phyloP scores from a whole-genome alignment of 2,329 filamentous ascomycete genomes.

The Claviceps humidiphila region DNA sequence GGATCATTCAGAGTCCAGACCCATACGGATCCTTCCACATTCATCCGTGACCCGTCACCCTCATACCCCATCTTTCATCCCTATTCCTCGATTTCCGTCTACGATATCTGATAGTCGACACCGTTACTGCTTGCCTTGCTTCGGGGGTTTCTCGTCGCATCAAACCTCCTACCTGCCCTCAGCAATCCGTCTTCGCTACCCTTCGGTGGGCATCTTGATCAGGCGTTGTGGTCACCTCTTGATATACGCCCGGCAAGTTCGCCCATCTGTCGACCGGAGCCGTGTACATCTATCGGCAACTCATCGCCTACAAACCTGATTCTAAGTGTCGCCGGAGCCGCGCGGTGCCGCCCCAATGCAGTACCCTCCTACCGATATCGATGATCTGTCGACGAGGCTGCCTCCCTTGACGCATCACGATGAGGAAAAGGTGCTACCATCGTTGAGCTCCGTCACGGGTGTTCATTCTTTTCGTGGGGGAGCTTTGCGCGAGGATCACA shows the following conservation, averaged over 20 bases:
- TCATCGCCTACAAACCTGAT: background rate
- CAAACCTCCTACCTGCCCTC: background rate
- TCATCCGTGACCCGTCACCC: background rate
- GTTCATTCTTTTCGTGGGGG: conserved; percentile 14
- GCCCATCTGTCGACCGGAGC: background rate
- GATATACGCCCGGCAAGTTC: background rate
- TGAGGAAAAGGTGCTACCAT: conserved; percentile 21
- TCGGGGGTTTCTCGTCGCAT: background rate
- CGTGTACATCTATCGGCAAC: background rate
- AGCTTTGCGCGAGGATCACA: conserved; percentile 8
- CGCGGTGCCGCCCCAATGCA: conserved; percentile 13
- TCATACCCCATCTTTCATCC: background rate
- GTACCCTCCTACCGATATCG: conserved; percentile 11
- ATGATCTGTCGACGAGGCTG: conserved; percentile 16
- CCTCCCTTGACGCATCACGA: conserved; percentile 14
- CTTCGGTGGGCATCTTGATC: no score
- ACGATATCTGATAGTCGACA: background rate
- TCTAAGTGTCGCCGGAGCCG: background rate
- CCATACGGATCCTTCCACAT: background rate
- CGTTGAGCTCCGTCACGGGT: conserved; percentile 22
- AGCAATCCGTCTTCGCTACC: background rate
- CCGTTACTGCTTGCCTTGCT: background rate
- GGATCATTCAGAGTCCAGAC: background rate
- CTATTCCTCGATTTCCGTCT: background rate
- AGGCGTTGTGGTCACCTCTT: no score